Conservation (phyloP, 768 basidiomycete genomes). For the Naganishia onofrii region DNA sequence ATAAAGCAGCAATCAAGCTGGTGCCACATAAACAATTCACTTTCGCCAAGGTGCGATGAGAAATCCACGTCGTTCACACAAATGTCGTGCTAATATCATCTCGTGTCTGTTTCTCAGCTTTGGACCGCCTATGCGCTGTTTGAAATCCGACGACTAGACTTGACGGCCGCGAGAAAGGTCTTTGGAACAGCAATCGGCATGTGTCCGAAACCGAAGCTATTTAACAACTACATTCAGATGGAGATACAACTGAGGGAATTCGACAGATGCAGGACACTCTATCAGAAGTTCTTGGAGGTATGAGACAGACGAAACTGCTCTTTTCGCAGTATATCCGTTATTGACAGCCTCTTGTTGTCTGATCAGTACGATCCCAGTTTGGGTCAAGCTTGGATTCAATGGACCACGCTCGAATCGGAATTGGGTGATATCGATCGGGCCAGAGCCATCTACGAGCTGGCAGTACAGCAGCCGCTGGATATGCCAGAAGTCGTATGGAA, state of each 20-base stretch:
- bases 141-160: conserved; percentile 77
- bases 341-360: conserved; percentile 6
- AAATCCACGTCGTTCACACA: too few species aligned
- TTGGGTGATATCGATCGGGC: conserved; percentile 83
- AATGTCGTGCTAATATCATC: conserved; percentile 5
- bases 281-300: conserved; percentile 92
- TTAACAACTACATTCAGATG: conserved; percentile 92
- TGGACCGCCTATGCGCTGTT: conserved; percentile 92
- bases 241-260: conserved; percentile 89
- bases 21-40: conserved; percentile 97
- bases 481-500: conserved; percentile 74
- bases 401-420: conserved; percentile 82
- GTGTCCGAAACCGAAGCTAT: conserved; percentile 91
- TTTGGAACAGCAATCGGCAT: conserved; percentile 88
- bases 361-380: conserved; percentile 83
- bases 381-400: conserved; percentile 92
- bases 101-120: conserved; percentile 52
- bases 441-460: conserved; percentile 91
- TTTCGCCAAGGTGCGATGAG: conserved; percentile 71
- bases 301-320: conserved; percentile 35
- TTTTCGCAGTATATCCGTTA: neutral
- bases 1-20: conserved; percentile 80
- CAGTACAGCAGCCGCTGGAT: conserved; percentile 77
- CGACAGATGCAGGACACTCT: conserved; percentile 82
- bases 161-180: conserved; percentile 80